phyloP scores from a whole-genome alignment of 1,284 basidiomycete genomes.

The Lignosus rhinocerotis region DNA sequence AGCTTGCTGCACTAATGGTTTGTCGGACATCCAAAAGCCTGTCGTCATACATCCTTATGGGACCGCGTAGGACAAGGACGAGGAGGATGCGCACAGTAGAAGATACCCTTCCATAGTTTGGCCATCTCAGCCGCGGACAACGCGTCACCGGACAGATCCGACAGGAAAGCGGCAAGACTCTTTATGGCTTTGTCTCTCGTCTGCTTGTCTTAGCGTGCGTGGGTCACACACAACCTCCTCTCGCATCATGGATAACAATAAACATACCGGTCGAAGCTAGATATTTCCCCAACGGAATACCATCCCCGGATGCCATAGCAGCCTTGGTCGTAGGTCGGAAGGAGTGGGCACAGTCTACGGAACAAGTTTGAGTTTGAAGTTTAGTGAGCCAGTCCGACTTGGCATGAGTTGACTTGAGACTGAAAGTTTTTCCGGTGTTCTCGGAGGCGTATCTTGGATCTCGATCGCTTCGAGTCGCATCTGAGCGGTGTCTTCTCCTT shows the following conservation, averaged over 20 bases:
- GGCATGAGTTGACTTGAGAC: neutral
- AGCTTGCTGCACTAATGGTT: slow-evolving; percentile 93
- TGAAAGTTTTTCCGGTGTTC: slow-evolving; percentile 23
- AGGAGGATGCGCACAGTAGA: slow-evolving; percentile 77
- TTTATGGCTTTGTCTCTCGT: slow-evolving; percentile 88
- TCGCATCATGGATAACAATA: neutral
- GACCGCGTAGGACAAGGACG: neutral
- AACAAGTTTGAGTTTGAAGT: neutral
- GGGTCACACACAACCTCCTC: slow-evolving; percentile 15
- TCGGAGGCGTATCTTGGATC: slow-evolving; percentile 6
- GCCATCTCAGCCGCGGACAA: slow-evolving; percentile 78
- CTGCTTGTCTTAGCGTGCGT: slow-evolving; percentile 70
- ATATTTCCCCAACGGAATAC: slow-evolving; percentile 81
- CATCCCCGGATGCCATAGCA: slow-evolving; percentile 25
- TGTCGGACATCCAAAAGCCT: slow-evolving; percentile 99
- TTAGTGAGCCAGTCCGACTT: neutral
- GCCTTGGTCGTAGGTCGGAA: neutral
- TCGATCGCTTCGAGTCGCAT: neutral
- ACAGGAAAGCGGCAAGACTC: slow-evolving; percentile 75
- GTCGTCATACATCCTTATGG: neutral
- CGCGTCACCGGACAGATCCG: slow-evolving; percentile 55
- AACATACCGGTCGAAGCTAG: slow-evolving; percentile 84
- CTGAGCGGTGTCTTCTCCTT: neutral
- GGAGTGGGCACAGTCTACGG: neutral
- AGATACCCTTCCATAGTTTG: slow-evolving; percentile 97